A percentile compares a stretch with the other conserved stretches of the same genome.
phyloP scores from a whole-genome alignment of 768 basidiomycete genomes.

The Lyophyllum shimeji region DNA sequence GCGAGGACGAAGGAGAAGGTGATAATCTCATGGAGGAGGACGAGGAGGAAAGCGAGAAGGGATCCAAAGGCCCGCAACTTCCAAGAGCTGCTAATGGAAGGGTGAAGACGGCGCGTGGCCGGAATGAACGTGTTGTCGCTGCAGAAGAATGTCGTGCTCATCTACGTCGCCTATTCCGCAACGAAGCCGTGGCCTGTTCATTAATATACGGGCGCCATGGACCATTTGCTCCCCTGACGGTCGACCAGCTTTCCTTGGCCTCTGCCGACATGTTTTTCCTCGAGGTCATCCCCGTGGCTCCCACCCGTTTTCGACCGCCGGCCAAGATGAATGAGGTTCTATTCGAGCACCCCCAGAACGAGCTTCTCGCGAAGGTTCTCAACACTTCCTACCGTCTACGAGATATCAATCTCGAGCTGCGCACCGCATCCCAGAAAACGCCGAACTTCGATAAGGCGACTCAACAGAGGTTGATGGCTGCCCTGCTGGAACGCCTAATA shows the following conservation, averaged over 20 bases:
- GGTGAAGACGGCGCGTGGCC: slow-evolving; percentile 72
- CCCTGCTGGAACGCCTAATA: slow-evolving; percentile 77
- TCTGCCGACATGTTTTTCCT: slow-evolving; percentile 98
- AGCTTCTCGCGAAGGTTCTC: slow-evolving; percentile 79
- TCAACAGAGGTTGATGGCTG: slow-evolving; percentile 57
- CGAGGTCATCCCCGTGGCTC: slow-evolving; percentile 87
- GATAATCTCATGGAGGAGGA: slow-evolving; percentile 52
- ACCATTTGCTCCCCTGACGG: slow-evolving; percentile 62
- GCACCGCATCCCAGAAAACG: slow-evolving; percentile 58
- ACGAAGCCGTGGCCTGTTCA: slow-evolving; percentile 79
- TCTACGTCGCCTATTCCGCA: slow-evolving; percentile 82
- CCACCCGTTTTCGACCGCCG: slow-evolving; percentile 95
- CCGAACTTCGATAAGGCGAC: slow-evolving; percentile 48
- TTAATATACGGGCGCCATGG: slow-evolving; percentile 94
- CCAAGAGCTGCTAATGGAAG: slow-evolving; percentile 77
- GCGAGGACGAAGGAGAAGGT: slow-evolving; percentile 39
- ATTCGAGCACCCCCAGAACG: slow-evolving; percentile 97
- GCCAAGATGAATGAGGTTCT: slow-evolving; percentile 87
- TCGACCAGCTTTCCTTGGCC: slow-evolving; percentile 63
- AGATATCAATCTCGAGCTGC: slow-evolving; percentile 69
- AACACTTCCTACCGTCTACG: slow-evolving; percentile 78
- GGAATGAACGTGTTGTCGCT: slow-evolving; percentile 88
- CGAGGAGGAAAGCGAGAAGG: slow-evolving; percentile 28
- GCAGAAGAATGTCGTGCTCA: slow-evolving; percentile 95
- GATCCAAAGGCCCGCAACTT: slow-evolving; percentile 25